Evolutionary conservation across 768 basidiomycete species (phyloP).

Genomic region (Porpolomopsis calyptriformis): DNA sequence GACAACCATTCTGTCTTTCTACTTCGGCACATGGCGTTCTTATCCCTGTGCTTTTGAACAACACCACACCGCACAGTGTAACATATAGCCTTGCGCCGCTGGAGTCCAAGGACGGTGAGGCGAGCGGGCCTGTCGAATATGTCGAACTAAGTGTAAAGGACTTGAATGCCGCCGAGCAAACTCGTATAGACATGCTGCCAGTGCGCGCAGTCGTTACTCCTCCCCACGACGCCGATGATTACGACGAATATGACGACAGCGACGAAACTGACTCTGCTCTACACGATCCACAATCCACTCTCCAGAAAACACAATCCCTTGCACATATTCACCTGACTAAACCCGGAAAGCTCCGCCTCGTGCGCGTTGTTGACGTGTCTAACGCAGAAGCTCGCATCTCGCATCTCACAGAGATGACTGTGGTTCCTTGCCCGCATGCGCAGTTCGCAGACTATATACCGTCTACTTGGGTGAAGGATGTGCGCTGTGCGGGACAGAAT

Average conservation of each 20-base stretch:
- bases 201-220: conserved; percentile 26
- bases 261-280: conserved; percentile 29
- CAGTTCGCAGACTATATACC: conserved; percentile 44
- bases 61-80: conserved; percentile 64
- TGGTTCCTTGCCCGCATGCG: conserved; percentile 77
- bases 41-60: conserved; percentile 82
- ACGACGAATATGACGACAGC: conserved; percentile 66
- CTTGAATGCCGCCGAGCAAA: conserved; percentile 54
- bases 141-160: conserved; percentile 53
- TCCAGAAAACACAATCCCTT: conserved; percentile 69
- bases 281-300: conserved; percentile 22
- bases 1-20: conserved; percentile 63
- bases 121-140: conserved; percentile 30
- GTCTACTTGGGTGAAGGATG: conserved; percentile 25
- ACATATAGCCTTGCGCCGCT: conserved; percentile 68
- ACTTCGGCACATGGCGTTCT: conserved; percentile 43
- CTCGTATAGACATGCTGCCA: conserved; percentile 42
- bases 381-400: conserved; percentile 66
- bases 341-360: conserved; percentile 68
- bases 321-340: conserved; percentile 60
- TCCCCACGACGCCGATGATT: conserved; percentile 32
- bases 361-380: conserved; percentile 53
- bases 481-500: conserved; percentile 64
- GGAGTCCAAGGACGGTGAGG: conserved; percentile 32
- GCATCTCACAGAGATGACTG: conserved; percentile 48